Percentiles rank a stretch among this genome's conserved stretches.
phyloP scores from a whole-genome alignment of 805 yeast species.

The Ogataea haglerorum region DNA sequence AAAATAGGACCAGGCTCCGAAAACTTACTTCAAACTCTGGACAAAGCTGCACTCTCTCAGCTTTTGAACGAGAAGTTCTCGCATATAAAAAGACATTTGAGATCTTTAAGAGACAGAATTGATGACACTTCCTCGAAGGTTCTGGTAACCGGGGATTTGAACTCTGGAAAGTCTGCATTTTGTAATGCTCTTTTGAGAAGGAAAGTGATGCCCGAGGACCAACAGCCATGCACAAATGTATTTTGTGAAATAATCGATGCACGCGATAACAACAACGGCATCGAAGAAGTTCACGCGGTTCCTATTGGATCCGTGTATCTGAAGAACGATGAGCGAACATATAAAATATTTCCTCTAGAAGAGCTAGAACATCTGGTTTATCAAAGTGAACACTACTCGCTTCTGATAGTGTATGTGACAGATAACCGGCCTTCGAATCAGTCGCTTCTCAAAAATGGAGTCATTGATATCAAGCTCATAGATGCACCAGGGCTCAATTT shows the following conservation, averaged over 20 bases:
- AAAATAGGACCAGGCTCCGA: slow-evolving; percentile 48
- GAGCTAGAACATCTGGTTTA: slow-evolving; percentile 69
- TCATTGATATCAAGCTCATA: slow-evolving; percentile 85
- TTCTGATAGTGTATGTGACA: slow-evolving; percentile 76
- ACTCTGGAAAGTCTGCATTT: slow-evolving; percentile 94
- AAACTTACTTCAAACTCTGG: slow-evolving; percentile 53
- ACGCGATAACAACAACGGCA: slow-evolving; percentile 56
- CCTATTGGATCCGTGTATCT: slow-evolving; percentile 52
- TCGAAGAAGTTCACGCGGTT: slow-evolving; percentile 94
- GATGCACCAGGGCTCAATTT: slow-evolving; percentile 97
- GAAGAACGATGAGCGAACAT: slow-evolving; percentile 61
- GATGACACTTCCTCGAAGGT: slow-evolving; percentile 92
- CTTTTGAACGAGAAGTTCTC: slow-evolving; percentile 65
- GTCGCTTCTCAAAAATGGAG: slow-evolving; percentile 81
- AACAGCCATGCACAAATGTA: slow-evolving; percentile 95
- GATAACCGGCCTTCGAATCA: slow-evolving; percentile 67
- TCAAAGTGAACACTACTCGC: slow-evolving; percentile 64
- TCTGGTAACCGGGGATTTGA: slow-evolving; percentile 93
- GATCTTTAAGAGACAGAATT: slow-evolving; percentile 72
- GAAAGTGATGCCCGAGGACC: slow-evolving; percentile 86
- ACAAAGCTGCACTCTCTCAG: slow-evolving; percentile 64
- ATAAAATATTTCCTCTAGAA: slow-evolving; percentile 48
- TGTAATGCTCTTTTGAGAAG: slow-evolving; percentile 86
- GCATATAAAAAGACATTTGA: slow-evolving; percentile 64
- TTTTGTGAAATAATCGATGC: slow-evolving; percentile 94